Evolutionary conservation across 139 green algal genomes (phyloP).

Genomic region (Diplosphaera chodatii): DNA sequence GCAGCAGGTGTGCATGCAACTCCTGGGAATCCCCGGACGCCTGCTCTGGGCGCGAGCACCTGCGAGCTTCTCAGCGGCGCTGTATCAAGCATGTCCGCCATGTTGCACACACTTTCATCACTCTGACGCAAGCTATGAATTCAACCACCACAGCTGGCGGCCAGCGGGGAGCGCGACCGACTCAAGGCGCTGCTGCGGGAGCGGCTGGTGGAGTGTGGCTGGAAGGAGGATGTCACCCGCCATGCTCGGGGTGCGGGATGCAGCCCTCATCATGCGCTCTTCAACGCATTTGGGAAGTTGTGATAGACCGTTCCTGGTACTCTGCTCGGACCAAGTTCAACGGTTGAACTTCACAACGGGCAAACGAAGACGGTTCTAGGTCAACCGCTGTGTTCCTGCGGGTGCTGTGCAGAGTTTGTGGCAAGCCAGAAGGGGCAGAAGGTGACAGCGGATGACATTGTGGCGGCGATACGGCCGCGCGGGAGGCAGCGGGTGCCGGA

Average conservation of each 20-base stretch:
- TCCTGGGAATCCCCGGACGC: too few relatives aligned
- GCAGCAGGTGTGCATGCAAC: background rate
- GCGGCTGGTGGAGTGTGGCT: conserved; percentile 51
- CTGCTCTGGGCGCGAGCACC: too few relatives aligned
- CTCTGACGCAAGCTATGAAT: background rate
- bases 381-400: too few relatives aligned
- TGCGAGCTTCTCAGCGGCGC: background rate
- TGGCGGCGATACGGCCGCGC: conserved; percentile 32
- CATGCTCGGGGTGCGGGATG: conserved; percentile 3
- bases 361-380: too few relatives aligned
- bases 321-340: too few relatives aligned
- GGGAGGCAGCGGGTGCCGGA: conserved; percentile 45
- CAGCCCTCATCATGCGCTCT: background rate
- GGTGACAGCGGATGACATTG: conserved; percentile 50
- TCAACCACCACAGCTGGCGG: background rate
- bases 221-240: conserved; percentile 52
- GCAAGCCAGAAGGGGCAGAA: conserved; percentile 26
- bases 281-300: too few relatives aligned
- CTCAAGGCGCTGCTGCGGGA: conserved; percentile 47
- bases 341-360: too few relatives aligned
- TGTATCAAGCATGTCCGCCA: too few relatives aligned
- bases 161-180: background rate
- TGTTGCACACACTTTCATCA: background rate
- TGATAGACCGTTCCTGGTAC: too few relatives aligned
- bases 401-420: conserved; percentile 45